Conservation (phyloP, 192 early-diverging fungal species). For the Phlyctochytrium bullatum region DNA sequence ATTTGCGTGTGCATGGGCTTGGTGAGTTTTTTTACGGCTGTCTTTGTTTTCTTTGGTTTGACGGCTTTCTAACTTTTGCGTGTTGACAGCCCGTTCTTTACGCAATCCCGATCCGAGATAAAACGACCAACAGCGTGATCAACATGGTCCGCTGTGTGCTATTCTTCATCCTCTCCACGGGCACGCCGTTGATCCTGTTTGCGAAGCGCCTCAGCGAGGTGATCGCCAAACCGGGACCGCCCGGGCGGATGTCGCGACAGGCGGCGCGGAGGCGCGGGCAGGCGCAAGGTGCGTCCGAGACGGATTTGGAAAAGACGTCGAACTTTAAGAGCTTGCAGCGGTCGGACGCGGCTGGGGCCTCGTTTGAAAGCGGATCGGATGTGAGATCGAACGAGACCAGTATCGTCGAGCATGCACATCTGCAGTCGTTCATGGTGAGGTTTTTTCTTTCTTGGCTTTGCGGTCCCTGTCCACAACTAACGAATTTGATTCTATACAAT, state of each 20-base stretch:
- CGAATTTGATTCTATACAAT: background rate
- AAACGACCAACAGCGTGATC: background rate
- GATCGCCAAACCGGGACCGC: background rate
- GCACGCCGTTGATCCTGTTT: constrained; percentile 1
- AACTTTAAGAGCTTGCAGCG: too few species aligned
- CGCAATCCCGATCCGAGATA: background rate
- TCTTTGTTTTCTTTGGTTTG: background rate
- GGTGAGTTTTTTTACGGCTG: background rate
- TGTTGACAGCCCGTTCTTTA: constrained; percentile 12
- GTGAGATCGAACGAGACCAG: background rate
- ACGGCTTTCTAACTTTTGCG: background rate
- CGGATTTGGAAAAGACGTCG: background rate
- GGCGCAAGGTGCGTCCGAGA: background rate
- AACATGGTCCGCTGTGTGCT: constrained; percentile 1
- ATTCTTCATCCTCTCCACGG: constrained; percentile 4
- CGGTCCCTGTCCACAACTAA: too few species aligned
- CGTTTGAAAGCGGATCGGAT: background rate
- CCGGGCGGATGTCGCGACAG: background rate
- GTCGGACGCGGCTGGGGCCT: too few species aligned
- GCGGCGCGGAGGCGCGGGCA: background rate
- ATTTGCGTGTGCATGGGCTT: background rate
- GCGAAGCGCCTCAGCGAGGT: background rate
- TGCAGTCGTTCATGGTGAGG: background rate
- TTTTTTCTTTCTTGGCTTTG: too few species aligned
- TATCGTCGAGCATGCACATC: background rate